These are phyloP conservation scores for Backusella westeae DNA, from an alignment of 192 early-diverging fungal species.

Conservation along the genomic window DNA sequence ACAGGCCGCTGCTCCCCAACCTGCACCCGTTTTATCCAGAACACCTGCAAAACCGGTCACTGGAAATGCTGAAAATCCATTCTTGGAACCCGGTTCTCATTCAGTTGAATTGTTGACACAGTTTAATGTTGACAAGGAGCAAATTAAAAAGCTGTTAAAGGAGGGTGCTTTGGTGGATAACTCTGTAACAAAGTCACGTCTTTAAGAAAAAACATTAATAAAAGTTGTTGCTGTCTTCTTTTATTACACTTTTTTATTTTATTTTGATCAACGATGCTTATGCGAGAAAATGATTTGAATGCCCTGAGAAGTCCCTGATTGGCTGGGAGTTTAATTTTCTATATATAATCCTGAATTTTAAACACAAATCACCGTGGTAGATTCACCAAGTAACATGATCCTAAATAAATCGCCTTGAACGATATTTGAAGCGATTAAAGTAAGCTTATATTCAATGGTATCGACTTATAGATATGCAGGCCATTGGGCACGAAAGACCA, in stretches of 20 bases:
- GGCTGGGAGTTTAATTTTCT: too few species aligned
- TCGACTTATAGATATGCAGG: not conserved
- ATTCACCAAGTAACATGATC: too few species aligned
- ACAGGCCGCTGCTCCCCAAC: conserved; percentile 40
- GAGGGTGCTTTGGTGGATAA: not conserved
- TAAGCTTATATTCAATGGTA: too few species aligned
- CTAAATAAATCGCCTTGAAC: too few species aligned
- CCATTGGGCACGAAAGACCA: conserved; percentile 31
- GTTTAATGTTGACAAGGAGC: conserved; percentile 31
- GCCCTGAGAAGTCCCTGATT: too few species aligned
- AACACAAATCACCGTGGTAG: too few species aligned
- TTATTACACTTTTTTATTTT: too few species aligned
- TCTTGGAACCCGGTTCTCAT: conserved; percentile 46
- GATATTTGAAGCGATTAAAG: too few species aligned
- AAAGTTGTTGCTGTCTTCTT: not conserved
- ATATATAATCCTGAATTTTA: too few species aligned
- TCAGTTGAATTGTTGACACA: conserved; percentile 37
- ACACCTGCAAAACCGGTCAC: conserved; percentile 40
- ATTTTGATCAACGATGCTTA: too few species aligned
- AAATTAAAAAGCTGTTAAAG: conserved; percentile 30
- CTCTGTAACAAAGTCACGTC: not conserved
- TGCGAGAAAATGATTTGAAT: too few species aligned
- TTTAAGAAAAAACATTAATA: not conserved
- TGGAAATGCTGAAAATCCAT: conserved; percentile 14
- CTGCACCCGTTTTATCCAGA: conserved; percentile 50